phyloP scores from a whole-genome alignment of 208 protist genomes.

The Naegleria gruberi region DNA sequence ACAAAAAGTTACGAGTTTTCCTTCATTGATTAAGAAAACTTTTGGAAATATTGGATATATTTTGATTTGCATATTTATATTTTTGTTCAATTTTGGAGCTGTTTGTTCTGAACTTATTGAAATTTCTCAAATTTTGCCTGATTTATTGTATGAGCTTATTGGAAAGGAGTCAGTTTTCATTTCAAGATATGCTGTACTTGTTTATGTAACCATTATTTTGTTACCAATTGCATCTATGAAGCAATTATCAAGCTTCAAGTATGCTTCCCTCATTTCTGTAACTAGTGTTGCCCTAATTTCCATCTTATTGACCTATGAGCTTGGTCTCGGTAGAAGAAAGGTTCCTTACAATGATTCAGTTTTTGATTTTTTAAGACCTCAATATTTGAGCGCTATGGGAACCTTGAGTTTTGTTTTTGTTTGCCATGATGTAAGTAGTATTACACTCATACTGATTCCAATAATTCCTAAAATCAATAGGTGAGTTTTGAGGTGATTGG shows the following conservation, averaged over 20 bases:
- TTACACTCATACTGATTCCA: too few species aligned
- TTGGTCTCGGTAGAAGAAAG: too few species aligned
- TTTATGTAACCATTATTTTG: slow-evolving; percentile 14
- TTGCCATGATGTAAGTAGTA: background rate
- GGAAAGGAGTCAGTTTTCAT: background rate
- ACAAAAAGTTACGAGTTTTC: background rate
- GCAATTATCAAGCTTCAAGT: background rate
- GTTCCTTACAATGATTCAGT: background rate
- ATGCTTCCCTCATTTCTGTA: background rate
- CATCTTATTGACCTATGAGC: background rate
- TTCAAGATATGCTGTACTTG: background rate
- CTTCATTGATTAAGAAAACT: background rate
- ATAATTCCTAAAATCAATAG: background rate
- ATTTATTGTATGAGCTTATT: background rate
- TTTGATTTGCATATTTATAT: background rate
- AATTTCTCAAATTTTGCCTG: background rate
- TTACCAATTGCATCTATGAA: background rate
- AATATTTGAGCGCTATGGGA: background rate
- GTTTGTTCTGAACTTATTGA: background rate
- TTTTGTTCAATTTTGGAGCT: slow-evolving; percentile 10
- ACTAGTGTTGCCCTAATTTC: background rate
- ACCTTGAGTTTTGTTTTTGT: background rate
- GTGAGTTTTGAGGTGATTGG: slow-evolving; percentile 9
- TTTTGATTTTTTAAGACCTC: background rate
- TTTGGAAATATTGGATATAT: slow-evolving; percentile 8